Base-by-base conservation (phyloP, 345 rosid genomes). In the Corymbia maculata region DNA sequence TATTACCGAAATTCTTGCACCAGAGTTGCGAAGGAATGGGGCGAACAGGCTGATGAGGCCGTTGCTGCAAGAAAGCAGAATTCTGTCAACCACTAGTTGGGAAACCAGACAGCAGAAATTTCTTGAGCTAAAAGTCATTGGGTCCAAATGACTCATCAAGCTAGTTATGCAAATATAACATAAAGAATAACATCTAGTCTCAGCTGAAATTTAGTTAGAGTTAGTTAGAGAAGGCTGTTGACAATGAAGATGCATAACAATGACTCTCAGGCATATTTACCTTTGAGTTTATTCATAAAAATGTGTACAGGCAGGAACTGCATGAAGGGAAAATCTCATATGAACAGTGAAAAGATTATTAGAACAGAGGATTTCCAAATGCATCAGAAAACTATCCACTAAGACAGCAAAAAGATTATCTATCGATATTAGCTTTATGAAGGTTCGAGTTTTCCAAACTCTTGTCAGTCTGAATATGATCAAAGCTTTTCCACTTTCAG, bases 1-100 rank as follows among this genome's bases (percentile, higher is more conserved):
- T 97, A 47, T 93, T 92, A 89, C 99, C 99, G 90, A 97, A 98
- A 91, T 98, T 98, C 94, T 98, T 98, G 97, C 99, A 98, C 99
- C 99, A 98, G 1, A 98, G 91, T 93, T 98, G 99, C 15, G 99
- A 98, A 28, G 99, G 99, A 90, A 98, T 98, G 19, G 99, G 99
- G 53, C 97, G 98, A 89, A 98, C 95, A 0, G 99, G 99, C 85
- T 90, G 93, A 87, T 97, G 99, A 85, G 99, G 99, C 88, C 99
- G 95, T 98, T 97, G 99, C 99, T 98, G 95, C 95, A 93, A 91
- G 61, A 89, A 85, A 80, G 52, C 42, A 52, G 26, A 88, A 47
- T 51, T 59, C 44, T 59, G 84, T 91, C 51, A 93, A 90, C 45
- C 13, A 51, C 52, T 50, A 36, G 45, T 32, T 2, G 13, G 28